Evolutionary conservation across 2,329 filamentous ascomycete species (phyloP).

Genomic region (Colletotrichum echinochloae): DNA sequence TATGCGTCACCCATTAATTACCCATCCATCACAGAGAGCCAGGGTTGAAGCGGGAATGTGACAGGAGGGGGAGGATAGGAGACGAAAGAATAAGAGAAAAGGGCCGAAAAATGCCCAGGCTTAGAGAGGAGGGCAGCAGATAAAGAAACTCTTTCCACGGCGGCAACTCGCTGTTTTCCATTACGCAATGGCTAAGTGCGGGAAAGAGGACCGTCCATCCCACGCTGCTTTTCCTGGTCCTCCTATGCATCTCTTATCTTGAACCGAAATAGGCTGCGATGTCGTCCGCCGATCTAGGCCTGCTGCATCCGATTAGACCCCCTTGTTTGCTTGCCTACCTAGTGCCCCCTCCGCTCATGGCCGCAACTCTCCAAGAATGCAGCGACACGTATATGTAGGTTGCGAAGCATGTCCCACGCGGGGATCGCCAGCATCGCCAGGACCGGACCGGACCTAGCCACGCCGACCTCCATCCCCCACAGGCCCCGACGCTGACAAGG

Average conservation of each 20-base stretch:
- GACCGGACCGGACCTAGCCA: not conserved
- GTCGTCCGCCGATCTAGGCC: slow-evolving; percentile 40
- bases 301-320: slow-evolving; percentile 35
- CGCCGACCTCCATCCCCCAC: not conserved
- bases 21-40: slow-evolving; percentile 2
- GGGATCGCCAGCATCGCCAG: slow-evolving; percentile 15
- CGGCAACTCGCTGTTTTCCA: slow-evolving; percentile 39
- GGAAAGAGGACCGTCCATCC: slow-evolving; percentile 26
- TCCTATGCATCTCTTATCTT: slow-evolving; percentile 37
- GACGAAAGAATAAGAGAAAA: slow-evolving; percentile 3
- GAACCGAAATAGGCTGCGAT: slow-evolving; percentile 40
- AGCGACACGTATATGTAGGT: slow-evolving; percentile 15
- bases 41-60: not conserved
- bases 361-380: not conserved
- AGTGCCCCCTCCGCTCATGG: not conserved
- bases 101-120: slow-evolving; percentile 46
- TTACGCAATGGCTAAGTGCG: slow-evolving; percentile 35
- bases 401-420: not conserved
- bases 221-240: slow-evolving; percentile 19
- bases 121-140: not conserved
- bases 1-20: not conserved
- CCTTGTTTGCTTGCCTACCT: slow-evolving; percentile 6
- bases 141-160: slow-evolving; percentile 17
- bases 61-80: not conserved
- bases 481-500: not conserved